Percentiles rank a stretch among this genome's conserved stretches.
phyloP scores from a whole-genome alignment of 805 yeast genomes.

The Suhomyces xylopsoci region DNA sequence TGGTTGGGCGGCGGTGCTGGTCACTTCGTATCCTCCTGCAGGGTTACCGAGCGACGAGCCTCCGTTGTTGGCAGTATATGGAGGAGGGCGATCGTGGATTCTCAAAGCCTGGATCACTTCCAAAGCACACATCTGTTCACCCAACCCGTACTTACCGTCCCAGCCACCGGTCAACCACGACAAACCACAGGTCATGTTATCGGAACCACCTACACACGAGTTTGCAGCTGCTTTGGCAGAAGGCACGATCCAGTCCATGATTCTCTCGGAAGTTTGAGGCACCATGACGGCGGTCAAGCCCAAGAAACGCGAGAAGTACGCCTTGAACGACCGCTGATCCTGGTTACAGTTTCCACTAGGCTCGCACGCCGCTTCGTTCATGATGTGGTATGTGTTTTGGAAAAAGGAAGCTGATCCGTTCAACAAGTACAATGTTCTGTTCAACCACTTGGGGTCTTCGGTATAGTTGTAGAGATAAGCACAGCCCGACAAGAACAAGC shows the following conservation, averaged over 20 bases:
- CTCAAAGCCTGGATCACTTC: conserved; percentile 55
- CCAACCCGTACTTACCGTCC: conserved; percentile 70
- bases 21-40: conserved; percentile 59
- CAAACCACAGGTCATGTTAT: conserved; percentile 80
- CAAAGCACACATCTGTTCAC: conserved; percentile 75
- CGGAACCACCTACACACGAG: conserved; percentile 75
- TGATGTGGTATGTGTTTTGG: conserved; percentile 31
- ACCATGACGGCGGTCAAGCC: conserved; percentile 71
- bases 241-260: conserved; percentile 42
- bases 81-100: conserved; percentile 45
- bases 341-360: conserved; percentile 60
- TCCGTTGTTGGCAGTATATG: conserved; percentile 61
- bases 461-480: conserved; percentile 81
- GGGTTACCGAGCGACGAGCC: conserved; percentile 69
- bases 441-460: conserved; percentile 60
- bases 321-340: conserved; percentile 92
- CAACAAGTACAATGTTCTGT: conserved; percentile 54
- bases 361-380: conserved; percentile 88
- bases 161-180: conserved; percentile 56
- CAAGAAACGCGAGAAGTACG: conserved; percentile 70
- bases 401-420: conserved; percentile 58
- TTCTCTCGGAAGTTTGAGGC: conserved; percentile 52
- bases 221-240: conserved; percentile 50
- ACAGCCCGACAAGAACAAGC: conserved; percentile 71
- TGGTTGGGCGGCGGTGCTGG: conserved; percentile 32